These are phyloP conservation scores for Mortierella hygrophila DNA, from an alignment of 192 early-diverging fungal species.

Conservation along the genomic window DNA sequence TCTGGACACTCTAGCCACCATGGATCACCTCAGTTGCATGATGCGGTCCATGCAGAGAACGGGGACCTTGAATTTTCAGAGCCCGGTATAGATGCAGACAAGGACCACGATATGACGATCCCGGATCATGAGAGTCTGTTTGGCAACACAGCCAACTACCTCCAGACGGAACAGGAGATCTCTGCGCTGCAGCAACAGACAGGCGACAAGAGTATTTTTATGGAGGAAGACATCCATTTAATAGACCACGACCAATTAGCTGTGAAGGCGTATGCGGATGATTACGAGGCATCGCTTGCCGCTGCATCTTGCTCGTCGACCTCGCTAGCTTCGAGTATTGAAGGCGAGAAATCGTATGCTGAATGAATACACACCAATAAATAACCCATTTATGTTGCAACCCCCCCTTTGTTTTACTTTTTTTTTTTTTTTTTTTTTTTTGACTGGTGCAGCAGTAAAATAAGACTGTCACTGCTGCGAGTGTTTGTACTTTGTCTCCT, in stretches of 20 bases:
- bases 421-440: conserved; percentile 4
- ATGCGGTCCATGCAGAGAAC: background rate
- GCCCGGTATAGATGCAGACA: conserved; percentile 1
- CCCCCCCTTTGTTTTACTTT: background rate
- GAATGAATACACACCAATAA: background rate
- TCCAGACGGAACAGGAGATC: conserved; percentile 42
- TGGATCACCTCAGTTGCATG: background rate
- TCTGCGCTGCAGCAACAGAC: conserved; percentile 29
- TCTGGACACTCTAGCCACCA: background rate
- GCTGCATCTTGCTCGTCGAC: conserved; percentile 30
- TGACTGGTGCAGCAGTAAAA: too few species aligned
- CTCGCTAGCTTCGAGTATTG: conserved; percentile 24
- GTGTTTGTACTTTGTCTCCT: background rate
- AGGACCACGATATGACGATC: conserved; percentile 29
- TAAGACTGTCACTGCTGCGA: background rate
- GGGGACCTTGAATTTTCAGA: conserved; percentile 13
- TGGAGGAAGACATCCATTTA: conserved; percentile 32
- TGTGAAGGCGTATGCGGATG: conserved; percentile 42
- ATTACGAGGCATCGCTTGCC: conserved; percentile 37
- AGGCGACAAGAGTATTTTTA: conserved; percentile 13
- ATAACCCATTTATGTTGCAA: background rate
- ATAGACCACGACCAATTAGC: conserved; percentile 41
- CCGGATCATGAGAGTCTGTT: conserved; percentile 46
- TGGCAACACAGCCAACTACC: conserved; percentile 40
- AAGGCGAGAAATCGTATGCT: conserved; percentile 11